phyloP scores from a whole-genome alignment of 768 basidiomycete genomes.

The Collybia mongolica region DNA sequence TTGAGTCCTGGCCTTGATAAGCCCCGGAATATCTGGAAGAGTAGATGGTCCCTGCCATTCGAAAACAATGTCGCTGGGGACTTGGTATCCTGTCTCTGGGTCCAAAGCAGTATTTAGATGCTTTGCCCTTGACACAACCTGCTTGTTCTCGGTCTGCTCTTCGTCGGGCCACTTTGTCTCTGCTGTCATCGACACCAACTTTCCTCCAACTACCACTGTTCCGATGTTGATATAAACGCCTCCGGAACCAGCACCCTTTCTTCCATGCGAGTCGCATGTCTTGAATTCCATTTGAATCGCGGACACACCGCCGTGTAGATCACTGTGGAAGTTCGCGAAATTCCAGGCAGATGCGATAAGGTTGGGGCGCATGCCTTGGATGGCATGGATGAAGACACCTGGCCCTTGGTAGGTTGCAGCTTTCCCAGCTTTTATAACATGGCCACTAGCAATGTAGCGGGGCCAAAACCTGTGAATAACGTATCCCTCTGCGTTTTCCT shows the following conservation, averaged over 20 bases:
- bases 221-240: constrained; percentile 86
- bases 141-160: constrained; percentile 31
- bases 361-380: constrained; percentile 98
- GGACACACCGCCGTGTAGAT: constrained; percentile 68
- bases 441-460: constrained; percentile 57
- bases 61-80: constrained; percentile 67
- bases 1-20: constrained; percentile 53
- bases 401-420: constrained; percentile 56
- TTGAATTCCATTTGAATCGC: constrained; percentile 97
- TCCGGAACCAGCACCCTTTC: constrained; percentile 76
- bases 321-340: constrained; percentile 88
- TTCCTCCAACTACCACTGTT: constrained; percentile 76
- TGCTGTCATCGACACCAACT: constrained; percentile 73
- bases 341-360: constrained; percentile 93
- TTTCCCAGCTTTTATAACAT: constrained; percentile 64
- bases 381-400: constrained; percentile 92
- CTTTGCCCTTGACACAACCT: constrained; percentile 60
- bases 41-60: constrained; percentile 78
- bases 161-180: constrained; percentile 79
- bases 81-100: constrained; percentile 77
- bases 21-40: constrained; percentile 46
- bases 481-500: constrained; percentile 73
- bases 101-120: constrained; percentile 67
- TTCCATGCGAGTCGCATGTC: constrained; percentile 78
- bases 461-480: constrained; percentile 95